phyloP scores from a whole-genome alignment of 345 rosid genomes.

The Erysimum cheiranthoides region DNA sequence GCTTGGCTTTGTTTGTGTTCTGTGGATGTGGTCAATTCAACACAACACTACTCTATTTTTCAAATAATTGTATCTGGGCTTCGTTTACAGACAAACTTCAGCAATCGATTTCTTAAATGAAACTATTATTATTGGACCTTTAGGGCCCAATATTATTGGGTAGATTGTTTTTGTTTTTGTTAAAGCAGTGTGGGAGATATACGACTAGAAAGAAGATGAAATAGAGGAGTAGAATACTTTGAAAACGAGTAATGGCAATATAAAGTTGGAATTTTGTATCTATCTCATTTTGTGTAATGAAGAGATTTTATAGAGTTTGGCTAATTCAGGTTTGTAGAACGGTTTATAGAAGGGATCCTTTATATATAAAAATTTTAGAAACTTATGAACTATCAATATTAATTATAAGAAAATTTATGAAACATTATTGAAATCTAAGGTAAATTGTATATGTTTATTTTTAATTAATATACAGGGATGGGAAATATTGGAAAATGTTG shows the following conservation, averaged over 20 bases:
- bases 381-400: not conserved
- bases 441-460: not conserved
- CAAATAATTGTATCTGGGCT: conserved; percentile 14
- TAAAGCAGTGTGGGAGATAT: not conserved
- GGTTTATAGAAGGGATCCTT: not conserved
- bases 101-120: not conserved
- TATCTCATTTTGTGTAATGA: not conserved
- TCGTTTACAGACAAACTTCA: not conserved
- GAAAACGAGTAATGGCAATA: not conserved
- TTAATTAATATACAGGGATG: not conserved
- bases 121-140: conserved; percentile 6
- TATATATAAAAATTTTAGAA: not conserved
- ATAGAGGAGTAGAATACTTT: not conserved
- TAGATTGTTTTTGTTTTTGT: not conserved
- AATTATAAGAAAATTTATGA: not conserved
- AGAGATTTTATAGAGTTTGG: not conserved
- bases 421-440: not conserved
- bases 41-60: conserved; percentile 38
- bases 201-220: not conserved
- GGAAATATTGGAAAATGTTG: not conserved
- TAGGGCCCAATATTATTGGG: not conserved
- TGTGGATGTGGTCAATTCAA: conserved; percentile 68
- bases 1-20: conserved; percentile 23
- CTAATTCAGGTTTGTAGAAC: not conserved
- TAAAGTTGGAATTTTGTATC: not conserved